Evolutionary conservation across 2,329 filamentous ascomycete species (phyloP), one percentile per base, ranked within the genome.

Genomic region (Daldinia sp.): DNA sequence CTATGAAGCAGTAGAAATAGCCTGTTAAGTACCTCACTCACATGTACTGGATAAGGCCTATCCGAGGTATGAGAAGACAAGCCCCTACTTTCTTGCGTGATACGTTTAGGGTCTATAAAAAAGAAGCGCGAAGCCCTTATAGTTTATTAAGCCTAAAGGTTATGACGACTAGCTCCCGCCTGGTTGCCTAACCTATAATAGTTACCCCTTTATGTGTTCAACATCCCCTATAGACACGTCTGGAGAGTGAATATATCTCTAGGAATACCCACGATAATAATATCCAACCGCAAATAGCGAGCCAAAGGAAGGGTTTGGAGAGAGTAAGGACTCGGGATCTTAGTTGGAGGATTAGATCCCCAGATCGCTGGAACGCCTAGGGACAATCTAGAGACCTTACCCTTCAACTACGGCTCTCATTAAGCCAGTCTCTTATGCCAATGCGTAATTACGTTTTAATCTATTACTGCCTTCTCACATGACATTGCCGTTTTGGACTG

Each of bases 21-120:
- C 11, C 29, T 32, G 6, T 32, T 11, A 6, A 32, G 11, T 11
- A n/a, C n/a, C n/a, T n/a, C 61, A 63, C 10, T 15, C 45, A 1
- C 59, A 73, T 10, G 67, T 71, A 43, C 47, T 74, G 10, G 70
- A 72, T 30, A 53, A 47, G 29, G 70, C 71, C 23, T 73, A 70
- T 23, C 58, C 5, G 68, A 71, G 8, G 68, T 71, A 4, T 75
- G 73, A 73, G 68, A 71, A 15, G 74, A 76, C 21, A 53, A 63
- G 9, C 61, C 53, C 29, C 53, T 76, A 15, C 64, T 69, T 29
- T 53, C 60, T 0, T 73, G 69, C 72, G 53, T 74, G 15, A 32
- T 17, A 39, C 13, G 1, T 51, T 37, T 3, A 23, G 23, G 11
- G 8, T 41, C 29, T 19, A 34, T 17, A 54, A 59, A 6, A 64